phyloP scores from a whole-genome alignment of 306 rosid genomes.

The Crataegus laevigata region DNA sequence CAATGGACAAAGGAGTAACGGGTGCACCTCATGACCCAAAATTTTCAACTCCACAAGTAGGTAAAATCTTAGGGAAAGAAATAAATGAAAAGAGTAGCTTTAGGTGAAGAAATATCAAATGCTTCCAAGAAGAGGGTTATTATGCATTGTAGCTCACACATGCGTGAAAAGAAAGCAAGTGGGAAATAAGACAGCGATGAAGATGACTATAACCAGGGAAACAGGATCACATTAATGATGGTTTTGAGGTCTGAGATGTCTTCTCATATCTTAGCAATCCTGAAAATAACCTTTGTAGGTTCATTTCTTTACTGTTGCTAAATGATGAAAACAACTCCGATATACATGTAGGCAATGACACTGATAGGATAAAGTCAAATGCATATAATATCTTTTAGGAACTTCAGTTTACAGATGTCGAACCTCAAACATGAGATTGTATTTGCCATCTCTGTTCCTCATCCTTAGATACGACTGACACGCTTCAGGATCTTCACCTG shows the following conservation, averaged over 20 bases:
- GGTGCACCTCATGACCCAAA: background rate
- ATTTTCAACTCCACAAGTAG: background rate
- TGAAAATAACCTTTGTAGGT: background rate
- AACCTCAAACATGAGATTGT: conserved; percentile 99
- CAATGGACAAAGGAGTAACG: background rate
- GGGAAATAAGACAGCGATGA: background rate
- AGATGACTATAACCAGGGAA: background rate
- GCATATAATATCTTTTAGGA: background rate
- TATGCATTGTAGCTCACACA: background rate
- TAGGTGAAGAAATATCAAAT: background rate
- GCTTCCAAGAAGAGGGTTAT: background rate
- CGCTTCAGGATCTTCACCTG: conserved; percentile 99
- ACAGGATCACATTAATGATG: background rate
- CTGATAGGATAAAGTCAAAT: background rate
- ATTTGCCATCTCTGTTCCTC: conserved; percentile 98
- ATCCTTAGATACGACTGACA: conserved; percentile 98
- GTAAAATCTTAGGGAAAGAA: background rate
- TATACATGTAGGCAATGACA: background rate
- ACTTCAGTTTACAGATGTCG: conserved; percentile 16
- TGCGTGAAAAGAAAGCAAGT: background rate
- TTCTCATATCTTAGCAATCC: background rate
- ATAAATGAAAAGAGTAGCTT: background rate
- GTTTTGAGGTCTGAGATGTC: background rate
- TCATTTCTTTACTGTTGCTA: background rate
- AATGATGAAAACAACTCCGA: background rate